These are phyloP conservation scores for Hypoxylon fragiforme DNA, from an alignment of 495 filamentous ascomycete genomes.

Conservation along the genomic window DNA sequence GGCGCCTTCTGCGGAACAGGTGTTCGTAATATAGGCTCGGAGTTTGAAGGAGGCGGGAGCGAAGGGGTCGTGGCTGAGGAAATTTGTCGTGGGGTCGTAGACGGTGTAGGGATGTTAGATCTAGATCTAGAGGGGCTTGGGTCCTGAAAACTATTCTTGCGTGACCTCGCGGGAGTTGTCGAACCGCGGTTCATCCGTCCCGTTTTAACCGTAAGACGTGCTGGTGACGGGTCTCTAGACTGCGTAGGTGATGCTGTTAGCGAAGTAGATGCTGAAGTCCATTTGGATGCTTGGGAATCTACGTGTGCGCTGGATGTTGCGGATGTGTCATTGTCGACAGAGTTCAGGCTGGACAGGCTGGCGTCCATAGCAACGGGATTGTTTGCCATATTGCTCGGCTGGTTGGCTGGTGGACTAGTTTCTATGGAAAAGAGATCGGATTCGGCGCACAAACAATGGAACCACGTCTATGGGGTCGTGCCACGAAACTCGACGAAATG, in stretches of 20 bases:
- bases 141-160: slow-evolving; percentile 71
- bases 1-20: slow-evolving; percentile 63
- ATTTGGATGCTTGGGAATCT: slow-evolving; percentile 41
- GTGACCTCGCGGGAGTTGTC: slow-evolving; percentile 51
- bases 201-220: slow-evolving; percentile 38
- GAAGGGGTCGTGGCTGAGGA: slow-evolving; percentile 64
- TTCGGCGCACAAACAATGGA: slow-evolving; percentile 36
- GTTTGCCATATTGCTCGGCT: slow-evolving; percentile 32
- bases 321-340: slow-evolving; percentile 36
- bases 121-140: slow-evolving; percentile 65
- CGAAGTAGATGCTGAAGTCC: slow-evolving; percentile 53
- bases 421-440: slow-evolving; percentile 9
- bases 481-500: slow-evolving; percentile 30
- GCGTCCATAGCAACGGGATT: slow-evolving; percentile 35
- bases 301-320: slow-evolving; percentile 35
- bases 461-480: slow-evolving; percentile 37
- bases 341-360: slow-evolving; percentile 36
- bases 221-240: slow-evolving; percentile 57
- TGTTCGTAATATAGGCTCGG: slow-evolving; percentile 62
- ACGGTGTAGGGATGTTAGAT: slow-evolving; percentile 57
- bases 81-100: slow-evolving; percentile 63
- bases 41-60: slow-evolving; percentile 55
- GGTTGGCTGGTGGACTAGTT: slow-evolving; percentile 20
- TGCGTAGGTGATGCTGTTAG: slow-evolving; percentile 50
- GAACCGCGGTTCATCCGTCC: slow-evolving; percentile 31